Evolutionary conservation across 257 asterid species (phyloP).

Genomic region (Rubia yunnanensis): DNA sequence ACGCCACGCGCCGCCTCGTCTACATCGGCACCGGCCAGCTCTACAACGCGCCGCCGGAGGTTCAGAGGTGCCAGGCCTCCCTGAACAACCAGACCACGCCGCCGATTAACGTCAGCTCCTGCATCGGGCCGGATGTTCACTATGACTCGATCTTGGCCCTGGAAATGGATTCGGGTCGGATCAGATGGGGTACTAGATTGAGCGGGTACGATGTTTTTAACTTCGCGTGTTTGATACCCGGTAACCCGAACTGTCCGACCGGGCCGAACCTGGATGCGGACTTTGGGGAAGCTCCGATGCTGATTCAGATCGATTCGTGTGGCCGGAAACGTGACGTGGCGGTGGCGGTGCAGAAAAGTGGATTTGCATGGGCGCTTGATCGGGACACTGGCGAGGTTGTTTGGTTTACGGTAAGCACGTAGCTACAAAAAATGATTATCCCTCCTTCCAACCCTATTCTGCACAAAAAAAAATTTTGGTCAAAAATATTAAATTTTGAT

Average conservation of each 20-base stretch:
- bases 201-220: slow-evolving; percentile 65
- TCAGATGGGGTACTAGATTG: slow-evolving; percentile 46
- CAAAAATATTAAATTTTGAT: no score
- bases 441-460: no score
- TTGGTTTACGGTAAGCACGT: slow-evolving; percentile 47
- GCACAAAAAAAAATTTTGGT: no score
- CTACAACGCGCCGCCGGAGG: slow-evolving; percentile 49
- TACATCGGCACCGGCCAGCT: slow-evolving; percentile 59
- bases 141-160: slow-evolving; percentile 51
- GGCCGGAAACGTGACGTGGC: slow-evolving; percentile 43
- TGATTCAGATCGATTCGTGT: slow-evolving; percentile 23
- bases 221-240: slow-evolving; percentile 47
- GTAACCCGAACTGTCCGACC: slow-evolving; percentile 56
- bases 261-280: slow-evolving; percentile 78
- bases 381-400: slow-evolving; percentile 38
- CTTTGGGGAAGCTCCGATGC: slow-evolving; percentile 84
- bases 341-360: slow-evolving; percentile 68
- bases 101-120: slow-evolving; percentile 39
- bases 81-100: slow-evolving; percentile 36
- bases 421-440: no score
- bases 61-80: slow-evolving; percentile 41
- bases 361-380: slow-evolving; percentile 68
- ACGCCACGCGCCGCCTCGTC: slow-evolving; percentile 28
- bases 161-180: slow-evolving; percentile 35
- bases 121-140: slow-evolving; percentile 51